Conservation (phyloP, 108 stramenopile genomes). For the Skeletonema potamos region DNA sequence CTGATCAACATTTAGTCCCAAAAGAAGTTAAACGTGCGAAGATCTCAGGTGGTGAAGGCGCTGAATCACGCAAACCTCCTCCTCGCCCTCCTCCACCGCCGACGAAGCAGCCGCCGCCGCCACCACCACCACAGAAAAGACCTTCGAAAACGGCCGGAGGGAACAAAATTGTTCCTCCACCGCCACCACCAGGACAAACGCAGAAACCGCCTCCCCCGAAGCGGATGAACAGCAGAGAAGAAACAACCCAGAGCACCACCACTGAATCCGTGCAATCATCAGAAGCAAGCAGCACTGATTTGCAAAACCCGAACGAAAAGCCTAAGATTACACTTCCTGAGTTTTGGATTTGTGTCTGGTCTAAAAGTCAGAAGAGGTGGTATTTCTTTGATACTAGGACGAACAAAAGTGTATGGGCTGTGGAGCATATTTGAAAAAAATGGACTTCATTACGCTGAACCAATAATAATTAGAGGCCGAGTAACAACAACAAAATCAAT, state of each 20-base stretch:
- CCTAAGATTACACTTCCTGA: constrained; percentile 68
- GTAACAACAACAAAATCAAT: too few relatives aligned
- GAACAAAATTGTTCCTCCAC: constrained; percentile 19
- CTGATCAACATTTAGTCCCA: constrained; percentile 5
- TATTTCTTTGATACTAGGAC: constrained; percentile 77
- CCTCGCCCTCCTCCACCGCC: constrained; percentile 32
- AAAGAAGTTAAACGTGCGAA: constrained; percentile 20
- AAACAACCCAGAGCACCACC: constrained; percentile 2
- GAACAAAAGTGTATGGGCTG: constrained; percentile 74
- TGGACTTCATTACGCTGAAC: too few relatives aligned
- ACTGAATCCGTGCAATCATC: constrained; percentile 1
- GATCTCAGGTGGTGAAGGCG: constrained; percentile 2
- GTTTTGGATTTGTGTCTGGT: constrained; percentile 81
- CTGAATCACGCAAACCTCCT: background rate
- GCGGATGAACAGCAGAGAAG: background rate
- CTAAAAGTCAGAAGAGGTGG: constrained; percentile 79
- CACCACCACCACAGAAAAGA: constrained; percentile 29
- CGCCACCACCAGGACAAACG: constrained; percentile 15
- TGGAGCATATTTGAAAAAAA: constrained; percentile 8
- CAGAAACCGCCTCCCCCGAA: constrained; percentile 23
- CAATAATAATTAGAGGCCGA: too few relatives aligned
- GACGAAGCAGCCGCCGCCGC: constrained; percentile 27
- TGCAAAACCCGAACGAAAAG: constrained; percentile 61
- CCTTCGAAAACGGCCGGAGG: background rate
- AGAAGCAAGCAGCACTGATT: constrained; percentile 20